Evolutionary conservation across 2,329 filamentous ascomycete species (phyloP).

Genomic region (Furcasterigmium furcatum): DNA sequence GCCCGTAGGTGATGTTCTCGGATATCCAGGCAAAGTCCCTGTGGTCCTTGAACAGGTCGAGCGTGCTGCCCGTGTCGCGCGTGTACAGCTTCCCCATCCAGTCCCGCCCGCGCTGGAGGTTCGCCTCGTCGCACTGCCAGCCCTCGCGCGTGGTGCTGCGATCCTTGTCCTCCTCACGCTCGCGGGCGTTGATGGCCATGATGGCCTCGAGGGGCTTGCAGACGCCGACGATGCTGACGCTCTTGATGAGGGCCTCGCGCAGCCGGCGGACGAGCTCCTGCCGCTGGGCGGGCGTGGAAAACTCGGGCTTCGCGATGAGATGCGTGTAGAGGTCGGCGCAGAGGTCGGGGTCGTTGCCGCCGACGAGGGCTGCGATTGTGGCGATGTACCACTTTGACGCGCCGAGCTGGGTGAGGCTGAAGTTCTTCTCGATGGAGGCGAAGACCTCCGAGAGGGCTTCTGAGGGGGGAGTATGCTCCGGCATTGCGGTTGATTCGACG

Average conservation of each 20-base stretch:
- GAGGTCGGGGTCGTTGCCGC: constrained; percentile 33
- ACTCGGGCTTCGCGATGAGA: constrained; percentile 45
- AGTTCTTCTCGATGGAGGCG: constrained; percentile 6
- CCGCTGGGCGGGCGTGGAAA: constrained; percentile 36
- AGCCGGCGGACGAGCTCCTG: constrained; percentile 45
- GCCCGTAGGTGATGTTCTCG: constrained; percentile 53
- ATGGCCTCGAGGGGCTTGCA: constrained; percentile 61
- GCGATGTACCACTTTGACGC: constrained; percentile 12
- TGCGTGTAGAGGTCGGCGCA: constrained; percentile 53
- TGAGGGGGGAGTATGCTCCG: not conserved
- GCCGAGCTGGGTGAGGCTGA: constrained; percentile 6
- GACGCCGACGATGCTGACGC: constrained; percentile 55
- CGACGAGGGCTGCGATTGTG: constrained; percentile 8
- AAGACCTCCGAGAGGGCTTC: constrained; percentile 3
- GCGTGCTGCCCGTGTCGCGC: constrained; percentile 35
- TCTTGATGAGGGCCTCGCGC: constrained; percentile 57
- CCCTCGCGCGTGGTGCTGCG: constrained; percentile 48
- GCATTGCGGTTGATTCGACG: no score
- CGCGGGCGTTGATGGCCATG: constrained; percentile 48
- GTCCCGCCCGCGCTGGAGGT: constrained; percentile 45
- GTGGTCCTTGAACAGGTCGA: constrained; percentile 31
- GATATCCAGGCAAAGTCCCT: constrained; percentile 45
- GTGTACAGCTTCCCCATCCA: constrained; percentile 58
- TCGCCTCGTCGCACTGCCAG: constrained; percentile 57
- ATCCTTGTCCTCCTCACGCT: constrained; percentile 53